phyloP scores from a whole-genome alignment of 2,329 filamentous ascomycete genomes.

The Aspergillus sp. region DNA sequence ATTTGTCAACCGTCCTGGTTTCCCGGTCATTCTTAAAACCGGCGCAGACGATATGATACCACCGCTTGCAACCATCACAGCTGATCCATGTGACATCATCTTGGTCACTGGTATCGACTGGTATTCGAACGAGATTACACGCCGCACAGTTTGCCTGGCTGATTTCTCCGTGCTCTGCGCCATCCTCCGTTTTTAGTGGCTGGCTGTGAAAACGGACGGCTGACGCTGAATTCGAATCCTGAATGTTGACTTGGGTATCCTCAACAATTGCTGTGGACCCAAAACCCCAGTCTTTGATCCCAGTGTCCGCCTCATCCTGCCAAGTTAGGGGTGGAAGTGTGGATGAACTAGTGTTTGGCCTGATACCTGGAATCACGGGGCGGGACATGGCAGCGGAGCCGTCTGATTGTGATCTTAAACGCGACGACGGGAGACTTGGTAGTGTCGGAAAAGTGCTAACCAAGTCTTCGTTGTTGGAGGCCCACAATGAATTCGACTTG shows the following conservation, averaged over 20 bases:
- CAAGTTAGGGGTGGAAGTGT: conserved; percentile 39
- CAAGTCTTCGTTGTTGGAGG: conserved; percentile 25
- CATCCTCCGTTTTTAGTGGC: conserved; percentile 35
- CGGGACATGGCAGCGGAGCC: conserved; percentile 46
- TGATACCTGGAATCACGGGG: conserved; percentile 39
- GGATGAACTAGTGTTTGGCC: conserved; percentile 46
- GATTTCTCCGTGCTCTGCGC: conserved; percentile 31
- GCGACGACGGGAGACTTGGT: conserved; percentile 35
- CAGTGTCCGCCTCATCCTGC: conserved; percentile 34
- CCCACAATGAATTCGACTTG: conserved; percentile 24
- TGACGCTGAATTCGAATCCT: conserved; percentile 10
- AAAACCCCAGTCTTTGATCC: conserved; percentile 20
- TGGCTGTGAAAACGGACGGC: conserved; percentile 19
- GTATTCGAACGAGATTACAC: conserved; percentile 60
- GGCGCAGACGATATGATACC: conserved; percentile 71
- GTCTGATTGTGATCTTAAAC: conserved; percentile 48
- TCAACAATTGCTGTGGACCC: conserved; percentile 18
- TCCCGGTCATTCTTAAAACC: conserved; percentile 68
- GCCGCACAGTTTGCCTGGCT: conserved; percentile 58
- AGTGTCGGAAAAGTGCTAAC: conserved; percentile 21
- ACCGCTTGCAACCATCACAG: conserved; percentile 70
- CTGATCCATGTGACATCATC: conserved; percentile 65
- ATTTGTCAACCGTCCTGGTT: conserved; percentile 70
- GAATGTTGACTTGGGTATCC: conserved; percentile 19
- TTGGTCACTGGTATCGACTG: conserved; percentile 57